Percentiles rank a stretch among this genome's conserved stretches.
Conservation (phyloP, 768 basidiomycete species). For the Termitomyces heimii region DNA sequence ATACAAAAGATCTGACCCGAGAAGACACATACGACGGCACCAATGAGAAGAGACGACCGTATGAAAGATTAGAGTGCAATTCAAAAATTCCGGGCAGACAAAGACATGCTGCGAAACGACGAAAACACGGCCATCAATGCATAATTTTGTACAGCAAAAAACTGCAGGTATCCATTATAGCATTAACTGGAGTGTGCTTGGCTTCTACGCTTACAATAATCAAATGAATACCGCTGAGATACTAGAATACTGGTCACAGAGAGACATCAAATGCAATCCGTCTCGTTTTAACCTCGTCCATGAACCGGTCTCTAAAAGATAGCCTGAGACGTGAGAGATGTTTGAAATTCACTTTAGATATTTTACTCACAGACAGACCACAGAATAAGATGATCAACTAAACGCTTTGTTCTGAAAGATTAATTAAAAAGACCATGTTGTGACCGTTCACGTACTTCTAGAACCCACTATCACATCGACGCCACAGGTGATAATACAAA, state of each 20-base stretch:
- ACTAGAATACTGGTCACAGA: background rate
- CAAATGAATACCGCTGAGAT: constrained; percentile 4
- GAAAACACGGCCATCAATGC: constrained; percentile 11
- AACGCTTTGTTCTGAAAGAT: constrained; percentile 1
- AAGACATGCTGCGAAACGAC: constrained; percentile 9
- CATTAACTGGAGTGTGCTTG: background rate
- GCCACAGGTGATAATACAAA: constrained; percentile 5
- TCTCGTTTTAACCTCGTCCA: constrained; percentile 6
- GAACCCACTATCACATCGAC: background rate
- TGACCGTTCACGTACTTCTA: background rate
- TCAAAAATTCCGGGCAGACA: no score
- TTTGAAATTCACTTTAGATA: background rate
- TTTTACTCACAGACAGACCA: constrained; percentile 9
- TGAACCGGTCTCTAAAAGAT: constrained; percentile 5
- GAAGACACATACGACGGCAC: constrained; percentile 8
- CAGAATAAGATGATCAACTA: constrained; percentile 9
- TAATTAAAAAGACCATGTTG: background rate
- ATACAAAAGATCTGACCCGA: background rate
- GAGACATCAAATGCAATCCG: background rate
- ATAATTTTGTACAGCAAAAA: background rate
- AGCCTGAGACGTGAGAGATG: background rate
- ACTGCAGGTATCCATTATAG: background rate
- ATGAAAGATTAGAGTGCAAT: background rate
- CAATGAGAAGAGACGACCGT: constrained; percentile 10
- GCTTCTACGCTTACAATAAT: constrained; percentile 1